Evolutionary conservation across 345 rosid species (phyloP), one percentile per base, ranked within the genome.

Genomic region (Hypericum perforatum): DNA sequence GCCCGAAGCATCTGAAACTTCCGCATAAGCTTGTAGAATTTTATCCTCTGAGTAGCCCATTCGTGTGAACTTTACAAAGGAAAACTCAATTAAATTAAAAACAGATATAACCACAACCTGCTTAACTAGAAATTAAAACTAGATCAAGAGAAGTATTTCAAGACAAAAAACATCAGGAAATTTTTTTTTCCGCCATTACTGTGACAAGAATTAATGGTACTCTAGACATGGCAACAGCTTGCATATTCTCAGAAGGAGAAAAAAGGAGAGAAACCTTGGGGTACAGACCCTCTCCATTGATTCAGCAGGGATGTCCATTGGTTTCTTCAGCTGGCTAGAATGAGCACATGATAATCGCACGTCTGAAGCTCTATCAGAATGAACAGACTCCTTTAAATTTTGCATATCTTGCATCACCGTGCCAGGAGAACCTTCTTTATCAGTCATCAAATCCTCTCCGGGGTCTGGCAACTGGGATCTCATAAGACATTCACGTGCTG

Each of bases 1-100:
- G 51, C 54, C 61, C 36, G 88, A 74, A 61, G 76, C 70, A 67
- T 76, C 73, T 54, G 81, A 78, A 55, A 79, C 83, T 68, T 82
- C 83, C 72, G 52, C 51, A 60, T 66, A 74, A 48, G 94, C 87
- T 54, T 11, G 59, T 55, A 66, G 63, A 41, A 82, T 80, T 68
- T 75, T 77, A 54, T 81, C 94, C 73, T 78, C 73, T 0, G 70
- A 70, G 66, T 79, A 86, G 10, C 89, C 92, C 78, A 81, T 64
- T 39, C 65, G 67, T 52, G 58, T 67, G 52, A 78, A 75, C 94
- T 86, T 52, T 59, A 45, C 16, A 60, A 58, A 32, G 51, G 59
- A 43, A 53, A 71, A 50, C 44, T 52, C 11, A 44, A 62, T 43
- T 45, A 12, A 46, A 29, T n/a, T 29, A 5, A 49, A 57, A 50